Percentiles rank a stretch among this genome's conserved stretches.
Evolutionary conservation across 2,329 filamentous ascomycete species (phyloP).

Genomic region (Talaromyces albobiverticillius): DNA sequence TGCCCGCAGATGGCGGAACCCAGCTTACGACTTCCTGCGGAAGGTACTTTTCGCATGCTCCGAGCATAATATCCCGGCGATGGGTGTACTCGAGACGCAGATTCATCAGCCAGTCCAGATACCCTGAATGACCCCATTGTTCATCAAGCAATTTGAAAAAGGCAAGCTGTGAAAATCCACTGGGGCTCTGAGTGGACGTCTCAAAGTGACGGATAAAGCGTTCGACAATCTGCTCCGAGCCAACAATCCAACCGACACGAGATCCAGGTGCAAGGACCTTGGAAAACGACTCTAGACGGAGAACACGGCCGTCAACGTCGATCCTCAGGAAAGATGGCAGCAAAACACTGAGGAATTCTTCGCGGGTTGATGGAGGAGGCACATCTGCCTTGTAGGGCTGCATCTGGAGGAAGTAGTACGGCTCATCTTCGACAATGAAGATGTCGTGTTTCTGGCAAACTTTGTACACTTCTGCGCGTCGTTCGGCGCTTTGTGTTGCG

Average conservation of each 20-base stretch:
- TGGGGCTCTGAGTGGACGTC: slow-evolving; percentile 78
- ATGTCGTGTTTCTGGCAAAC: slow-evolving; percentile 81
- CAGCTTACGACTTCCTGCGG: slow-evolving; percentile 72
- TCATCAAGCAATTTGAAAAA: slow-evolving; percentile 90
- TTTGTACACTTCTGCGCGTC: slow-evolving; percentile 70
- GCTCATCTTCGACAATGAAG: slow-evolving; percentile 87
- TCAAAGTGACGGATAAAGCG: slow-evolving; percentile 80
- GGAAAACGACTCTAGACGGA: slow-evolving; percentile 90
- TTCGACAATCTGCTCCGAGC: slow-evolving; percentile 78
- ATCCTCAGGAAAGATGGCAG: slow-evolving; percentile 75
- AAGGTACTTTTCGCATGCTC: slow-evolving; percentile 73
- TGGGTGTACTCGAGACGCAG: slow-evolving; percentile 77
- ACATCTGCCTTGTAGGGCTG: slow-evolving; percentile 64
- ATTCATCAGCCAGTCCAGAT: slow-evolving; percentile 83
- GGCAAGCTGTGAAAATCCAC: slow-evolving; percentile 77
- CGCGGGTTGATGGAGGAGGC: slow-evolving; percentile 59
- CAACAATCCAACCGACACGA: slow-evolving; percentile 85
- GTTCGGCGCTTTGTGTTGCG: slow-evolving; percentile 67
- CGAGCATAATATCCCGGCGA: slow-evolving; percentile 71
- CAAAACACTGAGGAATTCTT: slow-evolving; percentile 70
- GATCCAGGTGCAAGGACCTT: slow-evolving; percentile 85
- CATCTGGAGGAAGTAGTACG: slow-evolving; percentile 90
- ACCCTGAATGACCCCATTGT: slow-evolving; percentile 88
- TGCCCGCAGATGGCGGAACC: slow-evolving; percentile 76
- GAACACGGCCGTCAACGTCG: slow-evolving; percentile 80